phyloP scores from a whole-genome alignment of 371 early-diverging fungal species.

The Lichtheimia ramosa region DNA sequence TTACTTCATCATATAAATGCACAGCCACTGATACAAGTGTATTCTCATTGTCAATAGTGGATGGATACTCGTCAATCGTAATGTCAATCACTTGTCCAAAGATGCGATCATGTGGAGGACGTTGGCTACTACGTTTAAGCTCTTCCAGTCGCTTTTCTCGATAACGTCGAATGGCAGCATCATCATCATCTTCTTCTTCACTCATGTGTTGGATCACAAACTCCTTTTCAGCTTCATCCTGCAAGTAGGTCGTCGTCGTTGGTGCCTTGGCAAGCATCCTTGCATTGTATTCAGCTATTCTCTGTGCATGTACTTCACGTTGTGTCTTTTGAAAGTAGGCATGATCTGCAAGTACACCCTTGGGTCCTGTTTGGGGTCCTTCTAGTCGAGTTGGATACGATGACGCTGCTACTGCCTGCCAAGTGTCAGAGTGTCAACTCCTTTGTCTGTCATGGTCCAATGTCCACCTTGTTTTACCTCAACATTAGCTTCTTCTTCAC shows the following conservation, averaged over 20 bases:
- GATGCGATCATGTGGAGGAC: constrained; percentile 30
- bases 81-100: constrained; percentile 48
- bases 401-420: no score
- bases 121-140: constrained; percentile 19
- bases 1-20: constrained; percentile 52
- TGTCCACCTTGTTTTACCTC: no score
- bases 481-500: background rate
- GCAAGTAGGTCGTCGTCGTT: constrained; percentile 43
- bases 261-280: constrained; percentile 40
- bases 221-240: constrained; percentile 33
- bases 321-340: constrained; percentile 35
- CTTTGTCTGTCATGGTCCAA: background rate
- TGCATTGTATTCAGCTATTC: constrained; percentile 36
- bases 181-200: constrained; percentile 28
- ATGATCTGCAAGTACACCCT: constrained; percentile 60
- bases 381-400: constrained; percentile 1
- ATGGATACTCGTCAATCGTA: constrained; percentile 38
- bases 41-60: constrained; percentile 50
- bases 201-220: constrained; percentile 21
- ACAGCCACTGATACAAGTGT: constrained; percentile 43
- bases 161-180: constrained; percentile 32
- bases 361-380: constrained; percentile 60
- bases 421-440: background rate
- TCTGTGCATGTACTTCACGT: constrained; percentile 18
- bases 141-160: constrained; percentile 41